Evolutionary conservation across 2,329 filamentous ascomycete genomes (phyloP).

Genomic region (Cordyceps cicadae): DNA sequence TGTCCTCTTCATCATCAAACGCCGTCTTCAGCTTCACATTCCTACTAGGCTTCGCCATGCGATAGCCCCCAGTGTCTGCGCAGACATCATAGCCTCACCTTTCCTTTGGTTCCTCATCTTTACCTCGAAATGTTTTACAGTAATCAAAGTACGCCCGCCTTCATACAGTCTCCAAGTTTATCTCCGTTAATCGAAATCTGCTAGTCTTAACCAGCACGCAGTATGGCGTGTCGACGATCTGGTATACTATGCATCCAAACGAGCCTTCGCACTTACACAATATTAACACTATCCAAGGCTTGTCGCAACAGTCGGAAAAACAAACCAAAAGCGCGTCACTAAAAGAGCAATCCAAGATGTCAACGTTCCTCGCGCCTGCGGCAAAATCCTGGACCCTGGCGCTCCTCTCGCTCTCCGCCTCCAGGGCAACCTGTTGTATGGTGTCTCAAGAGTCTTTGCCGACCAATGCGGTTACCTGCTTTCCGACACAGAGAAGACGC

Average conservation of each 20-base stretch:
- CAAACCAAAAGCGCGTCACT: conserved; percentile 62
- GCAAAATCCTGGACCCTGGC: conserved; percentile 72
- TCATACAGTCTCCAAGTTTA: too few species aligned
- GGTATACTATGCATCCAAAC: conserved; percentile 46
- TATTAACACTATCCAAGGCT: conserved; percentile 50
- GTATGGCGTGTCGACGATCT: conserved; percentile 90
- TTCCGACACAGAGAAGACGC: conserved; percentile 66
- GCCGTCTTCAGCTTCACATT: neutral
- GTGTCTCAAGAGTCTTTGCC: conserved; percentile 73
- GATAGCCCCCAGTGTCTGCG: neutral
- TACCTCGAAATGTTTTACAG: conserved; percentile 77
- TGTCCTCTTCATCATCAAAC: neutral
- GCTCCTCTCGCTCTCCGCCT: conserved; percentile 84
- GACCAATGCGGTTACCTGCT: conserved; percentile 86
- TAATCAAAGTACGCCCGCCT: conserved; percentile 65
- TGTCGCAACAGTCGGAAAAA: conserved; percentile 78
- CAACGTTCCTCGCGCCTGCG: conserved; percentile 76
- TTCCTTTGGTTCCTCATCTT: neutral
- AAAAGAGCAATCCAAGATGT: conserved; percentile 84
- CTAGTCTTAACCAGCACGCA: conserved; percentile 73
- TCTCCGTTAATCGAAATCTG: conserved; percentile 14
- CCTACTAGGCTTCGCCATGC: neutral
- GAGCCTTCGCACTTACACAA: conserved; percentile 9
- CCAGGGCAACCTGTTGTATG: conserved; percentile 81
- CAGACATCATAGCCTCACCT: neutral